Evolutionary conservation across 371 early-diverging fungal species (phyloP).

Genomic region (Mortierella sp.): DNA sequence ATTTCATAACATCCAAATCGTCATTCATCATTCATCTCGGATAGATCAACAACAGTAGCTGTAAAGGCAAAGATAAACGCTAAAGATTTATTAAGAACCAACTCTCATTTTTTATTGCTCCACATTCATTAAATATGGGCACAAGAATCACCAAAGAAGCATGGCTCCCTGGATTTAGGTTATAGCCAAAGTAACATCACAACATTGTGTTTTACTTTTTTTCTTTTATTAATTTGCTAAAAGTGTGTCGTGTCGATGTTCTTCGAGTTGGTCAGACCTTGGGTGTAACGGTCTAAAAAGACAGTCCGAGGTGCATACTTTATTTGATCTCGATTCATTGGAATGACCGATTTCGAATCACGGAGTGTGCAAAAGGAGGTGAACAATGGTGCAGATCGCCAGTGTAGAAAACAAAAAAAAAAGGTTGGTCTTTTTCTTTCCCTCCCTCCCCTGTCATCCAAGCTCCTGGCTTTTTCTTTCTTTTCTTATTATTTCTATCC

Average conservation of each 20-base stretch:
- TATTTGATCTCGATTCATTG: neutral
- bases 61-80: neutral
- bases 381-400: neutral
- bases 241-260: no score
- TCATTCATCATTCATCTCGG: no score
- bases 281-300: neutral
- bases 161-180: neutral
- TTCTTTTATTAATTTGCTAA: no score
- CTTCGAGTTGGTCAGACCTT: neutral
- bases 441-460: neutral
- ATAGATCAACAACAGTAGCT: neutral
- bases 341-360: neutral
- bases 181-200: neutral
- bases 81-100: neutral
- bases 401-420: neutral
- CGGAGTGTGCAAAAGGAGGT: neutral
- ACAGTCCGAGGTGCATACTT: neutral
- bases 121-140: neutral
- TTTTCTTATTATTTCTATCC: no score
- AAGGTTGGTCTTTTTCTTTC: no score
- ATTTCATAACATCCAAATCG: no score
- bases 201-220: neutral
- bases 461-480: neutral
- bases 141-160: neutral
- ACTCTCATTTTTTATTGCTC: neutral